A percentile compares a stretch with the other conserved stretches of the same genome.
Evolutionary conservation across 192 early-diverging fungal genomes (phyloP).

Genomic region (Backusella australiensis): DNA sequence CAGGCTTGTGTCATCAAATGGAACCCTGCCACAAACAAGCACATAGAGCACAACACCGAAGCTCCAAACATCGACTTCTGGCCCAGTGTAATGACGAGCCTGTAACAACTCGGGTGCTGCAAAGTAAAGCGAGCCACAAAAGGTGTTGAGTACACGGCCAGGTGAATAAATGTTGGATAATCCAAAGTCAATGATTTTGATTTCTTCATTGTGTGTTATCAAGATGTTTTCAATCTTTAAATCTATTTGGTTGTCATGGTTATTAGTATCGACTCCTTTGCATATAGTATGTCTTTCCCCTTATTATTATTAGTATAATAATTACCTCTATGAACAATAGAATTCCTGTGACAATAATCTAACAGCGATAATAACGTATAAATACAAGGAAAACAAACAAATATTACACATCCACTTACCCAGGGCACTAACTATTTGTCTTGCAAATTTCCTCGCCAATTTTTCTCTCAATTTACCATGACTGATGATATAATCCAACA

Average conservation of each 20-base stretch:
- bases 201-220: slow-evolving; percentile 61
- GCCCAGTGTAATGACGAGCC: slow-evolving; percentile 74
- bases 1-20: slow-evolving; percentile 83
- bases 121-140: slow-evolving; percentile 74
- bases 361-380: background rate
- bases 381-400: background rate
- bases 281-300: no score
- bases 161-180: slow-evolving; percentile 72
- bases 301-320: background rate
- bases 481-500: slow-evolving; percentile 82
- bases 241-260: slow-evolving; percentile 28
- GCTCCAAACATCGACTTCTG: slow-evolving; percentile 89
- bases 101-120: slow-evolving; percentile 85
- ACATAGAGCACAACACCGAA: slow-evolving; percentile 83
- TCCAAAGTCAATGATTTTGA: slow-evolving; percentile 90
- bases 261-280: background rate
- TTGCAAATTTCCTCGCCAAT: slow-evolving; percentile 73
- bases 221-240: slow-evolving; percentile 87
- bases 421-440: slow-evolving; percentile 71
- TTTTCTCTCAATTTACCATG: slow-evolving; percentile 77
- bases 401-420: slow-evolving; percentile 4
- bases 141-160: slow-evolving; percentile 47
- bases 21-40: slow-evolving; percentile 78
- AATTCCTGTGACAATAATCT: slow-evolving; percentile 28
- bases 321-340: slow-evolving; percentile 27